Percentiles rank a stretch among this genome's conserved stretches.
phyloP scores from a whole-genome alignment of 352 stramenopile genomes.

The Blastocystis sp. region DNA sequence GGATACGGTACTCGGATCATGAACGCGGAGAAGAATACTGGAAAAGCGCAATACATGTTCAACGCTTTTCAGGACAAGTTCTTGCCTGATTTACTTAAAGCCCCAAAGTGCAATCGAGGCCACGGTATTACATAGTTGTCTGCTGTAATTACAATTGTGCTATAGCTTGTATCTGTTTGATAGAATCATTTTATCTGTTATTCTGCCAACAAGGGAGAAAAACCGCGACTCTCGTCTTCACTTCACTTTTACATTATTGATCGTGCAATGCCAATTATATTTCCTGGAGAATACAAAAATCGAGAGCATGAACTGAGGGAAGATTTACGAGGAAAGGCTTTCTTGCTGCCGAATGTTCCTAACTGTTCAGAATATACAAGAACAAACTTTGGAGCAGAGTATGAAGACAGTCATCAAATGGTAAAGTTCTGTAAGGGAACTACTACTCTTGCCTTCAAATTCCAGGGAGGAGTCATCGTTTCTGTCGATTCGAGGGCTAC shows the following conservation, averaged over 20 bases:
- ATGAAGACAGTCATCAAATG: conserved; percentile 86
- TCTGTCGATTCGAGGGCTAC: conserved; percentile 96
- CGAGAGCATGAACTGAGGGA: not conserved
- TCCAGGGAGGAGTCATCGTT: conserved; percentile 92
- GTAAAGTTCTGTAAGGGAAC: conserved; percentile 98
- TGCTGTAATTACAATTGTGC: not conserved
- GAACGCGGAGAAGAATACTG: conserved; percentile 58
- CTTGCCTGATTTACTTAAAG: conserved; percentile 29
- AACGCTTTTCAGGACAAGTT: conserved; percentile 41
- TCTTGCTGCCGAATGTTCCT: conserved; percentile 61
- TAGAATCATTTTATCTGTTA: not conserved
- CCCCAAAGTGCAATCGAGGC: conserved; percentile 19
- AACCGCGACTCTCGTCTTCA: not conserved
- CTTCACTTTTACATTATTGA: not conserved
- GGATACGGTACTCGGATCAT: conserved; percentile 50
- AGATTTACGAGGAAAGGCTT: not conserved
- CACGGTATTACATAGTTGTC: conserved; percentile 56
- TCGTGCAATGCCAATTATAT: conserved; percentile 44
- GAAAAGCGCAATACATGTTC: conserved; percentile 60
- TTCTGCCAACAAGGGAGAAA: not conserved
- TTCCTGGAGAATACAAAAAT: conserved; percentile 8
- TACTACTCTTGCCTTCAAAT: conserved; percentile 98
- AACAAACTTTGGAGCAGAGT: conserved; percentile 90
- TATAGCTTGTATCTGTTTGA: not conserved
- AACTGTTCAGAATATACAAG: conserved; percentile 88